Conservation (phyloP, 306 rosid genomes). For the Boehmeria nivea region DNA sequence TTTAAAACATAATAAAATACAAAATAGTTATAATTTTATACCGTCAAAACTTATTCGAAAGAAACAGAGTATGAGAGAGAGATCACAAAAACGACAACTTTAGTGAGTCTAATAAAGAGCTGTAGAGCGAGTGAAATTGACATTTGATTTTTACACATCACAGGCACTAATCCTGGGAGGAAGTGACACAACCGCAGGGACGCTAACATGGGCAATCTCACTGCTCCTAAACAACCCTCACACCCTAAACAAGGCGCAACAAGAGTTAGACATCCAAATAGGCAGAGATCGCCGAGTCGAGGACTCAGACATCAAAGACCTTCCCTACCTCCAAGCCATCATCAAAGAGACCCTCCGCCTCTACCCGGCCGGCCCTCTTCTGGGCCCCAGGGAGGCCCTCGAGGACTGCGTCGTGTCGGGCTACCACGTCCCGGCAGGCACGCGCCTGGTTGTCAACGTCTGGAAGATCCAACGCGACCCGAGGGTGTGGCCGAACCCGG, state of each 20-base stretch:
- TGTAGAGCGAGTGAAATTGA: no score
- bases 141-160: neutral
- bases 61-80: no score
- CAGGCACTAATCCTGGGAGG: slow-evolving; percentile 51
- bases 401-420: slow-evolving; percentile 47
- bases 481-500: slow-evolving; percentile 41
- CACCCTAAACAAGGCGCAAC: slow-evolving; percentile 35
- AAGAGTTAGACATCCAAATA: slow-evolving; percentile 43
- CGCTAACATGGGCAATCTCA: slow-evolving; percentile 50
- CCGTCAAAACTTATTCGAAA: no score
- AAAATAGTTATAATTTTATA: no score
- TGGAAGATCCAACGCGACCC: slow-evolving; percentile 66
- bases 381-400: slow-evolving; percentile 41
- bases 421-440: slow-evolving; percentile 39
- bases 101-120: no score
- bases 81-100: no score
- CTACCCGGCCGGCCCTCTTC: slow-evolving; percentile 52
- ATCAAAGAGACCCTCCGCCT: slow-evolving; percentile 23
- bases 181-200: slow-evolving; percentile 38
- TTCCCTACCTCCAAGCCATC: slow-evolving; percentile 5
- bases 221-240: slow-evolving; percentile 41
- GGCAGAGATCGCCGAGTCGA: slow-evolving; percentile 38
- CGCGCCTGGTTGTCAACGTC: slow-evolving; percentile 41
- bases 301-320: slow-evolving; percentile 40
- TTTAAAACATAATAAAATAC: no score